phyloP scores from a whole-genome alignment of 139 green algal genomes.

The Chlamydomonas applanata region DNA sequence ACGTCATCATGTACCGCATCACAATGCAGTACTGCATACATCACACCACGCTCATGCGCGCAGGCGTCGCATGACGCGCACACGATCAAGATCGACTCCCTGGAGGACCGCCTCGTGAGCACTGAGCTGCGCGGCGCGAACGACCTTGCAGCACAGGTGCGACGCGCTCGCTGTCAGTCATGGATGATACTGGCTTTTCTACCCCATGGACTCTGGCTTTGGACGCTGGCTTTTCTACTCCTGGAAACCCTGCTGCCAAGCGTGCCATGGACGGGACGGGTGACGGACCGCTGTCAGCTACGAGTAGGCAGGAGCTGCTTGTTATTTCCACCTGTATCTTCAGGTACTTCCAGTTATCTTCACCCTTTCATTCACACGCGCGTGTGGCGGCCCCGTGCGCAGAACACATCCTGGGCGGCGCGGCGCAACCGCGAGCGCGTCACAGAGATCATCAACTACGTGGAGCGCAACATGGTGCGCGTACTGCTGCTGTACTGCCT shows the following conservation, averaged over 20 bases:
- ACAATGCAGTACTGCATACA: neutral
- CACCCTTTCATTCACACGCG: too few species aligned
- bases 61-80: conserved; percentile 69
- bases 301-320: too few species aligned
- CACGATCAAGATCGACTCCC: conserved; percentile 62
- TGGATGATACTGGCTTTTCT: too few species aligned
- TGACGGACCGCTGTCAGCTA: too few species aligned
- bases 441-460: conserved; percentile 64
- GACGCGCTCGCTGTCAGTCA: too few species aligned
- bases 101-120: conserved; percentile 69
- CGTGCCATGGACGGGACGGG: neutral
- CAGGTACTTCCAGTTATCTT: too few species aligned
- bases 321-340: too few species aligned
- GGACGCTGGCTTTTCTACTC: neutral
- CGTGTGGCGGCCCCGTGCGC: too few species aligned
- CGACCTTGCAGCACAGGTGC: conserved; percentile 39
- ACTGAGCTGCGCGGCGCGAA: conserved; percentile 47
- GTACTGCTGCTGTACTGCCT: conserved; percentile 18
- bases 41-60: too few species aligned
- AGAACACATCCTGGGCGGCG: conserved; percentile 26
- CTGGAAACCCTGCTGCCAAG: neutral
- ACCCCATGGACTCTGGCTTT: neutral
- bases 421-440: conserved; percentile 64
- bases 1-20: too few species aligned
- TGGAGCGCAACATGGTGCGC: conserved; percentile 57